Evolutionary conservation across 331 rosid species (phyloP).

Genomic region (Spiraea crenata): DNA sequence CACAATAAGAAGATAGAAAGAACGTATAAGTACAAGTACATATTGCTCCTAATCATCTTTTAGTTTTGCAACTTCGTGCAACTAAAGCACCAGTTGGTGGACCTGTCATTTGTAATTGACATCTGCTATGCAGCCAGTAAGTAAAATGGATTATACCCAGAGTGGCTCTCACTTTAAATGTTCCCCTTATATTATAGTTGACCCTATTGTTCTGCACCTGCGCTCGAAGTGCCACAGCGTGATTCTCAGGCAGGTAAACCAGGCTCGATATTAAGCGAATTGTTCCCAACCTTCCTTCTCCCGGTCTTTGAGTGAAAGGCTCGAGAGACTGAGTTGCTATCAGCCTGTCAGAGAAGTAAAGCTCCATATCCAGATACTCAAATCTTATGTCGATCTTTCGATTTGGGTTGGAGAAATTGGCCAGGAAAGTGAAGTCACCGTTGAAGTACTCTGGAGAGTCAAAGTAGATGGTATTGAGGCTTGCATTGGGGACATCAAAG

Average conservation of each 20-base stretch:
- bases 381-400: slow-evolving; percentile 54
- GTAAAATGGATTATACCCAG: slow-evolving; percentile 63
- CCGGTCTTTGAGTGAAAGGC: slow-evolving; percentile 59
- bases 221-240: slow-evolving; percentile 57
- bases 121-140: slow-evolving; percentile 61
- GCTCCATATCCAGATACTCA: slow-evolving; percentile 53
- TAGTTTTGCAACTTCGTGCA: slow-evolving; percentile 65
- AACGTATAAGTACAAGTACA: neutral
- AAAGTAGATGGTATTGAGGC: slow-evolving; percentile 67
- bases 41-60: slow-evolving; percentile 32
- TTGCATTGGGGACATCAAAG: slow-evolving; percentile 77
- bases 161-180: slow-evolving; percentile 59
- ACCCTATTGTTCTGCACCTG: slow-evolving; percentile 66
- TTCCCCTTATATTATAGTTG: slow-evolving; percentile 60
- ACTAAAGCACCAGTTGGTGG: slow-evolving; percentile 78
- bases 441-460: slow-evolving; percentile 75
- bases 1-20: slow-evolving; percentile 13
- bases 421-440: slow-evolving; percentile 69
- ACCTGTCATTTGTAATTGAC: slow-evolving; percentile 80
- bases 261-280: slow-evolving; percentile 71
- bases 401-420: slow-evolving; percentile 89
- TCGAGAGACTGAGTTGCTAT: slow-evolving; percentile 55
- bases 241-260: slow-evolving; percentile 76
- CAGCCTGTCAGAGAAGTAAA: slow-evolving; percentile 68
- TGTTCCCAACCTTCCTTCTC: slow-evolving; percentile 56